phyloP scores from a whole-genome alignment of 345 rosid species.

The Hevea brasiliensis region DNA sequence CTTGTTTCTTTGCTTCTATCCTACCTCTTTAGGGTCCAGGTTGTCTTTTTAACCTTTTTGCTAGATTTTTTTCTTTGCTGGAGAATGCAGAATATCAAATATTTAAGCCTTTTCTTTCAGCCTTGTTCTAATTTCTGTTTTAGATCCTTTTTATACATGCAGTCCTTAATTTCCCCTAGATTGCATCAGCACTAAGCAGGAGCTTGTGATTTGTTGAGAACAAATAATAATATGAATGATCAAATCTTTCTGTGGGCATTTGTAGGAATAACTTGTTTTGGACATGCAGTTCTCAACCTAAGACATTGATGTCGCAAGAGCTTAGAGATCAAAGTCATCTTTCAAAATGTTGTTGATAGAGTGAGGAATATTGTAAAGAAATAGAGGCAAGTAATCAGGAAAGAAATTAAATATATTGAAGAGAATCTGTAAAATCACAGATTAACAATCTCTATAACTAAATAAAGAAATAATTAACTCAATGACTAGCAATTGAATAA shows the following conservation, averaged over 20 bases:
- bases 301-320: slow-evolving; percentile 1
- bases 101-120: not conserved
- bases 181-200: not conserved
- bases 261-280: not conserved
- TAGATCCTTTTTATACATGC: not conserved
- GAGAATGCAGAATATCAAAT: not conserved
- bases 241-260: not conserved
- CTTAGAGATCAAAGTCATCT: not conserved
- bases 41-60: not conserved
- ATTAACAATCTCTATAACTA: no score
- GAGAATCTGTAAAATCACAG: no score
- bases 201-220: not conserved
- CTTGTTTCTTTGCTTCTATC: not conserved
- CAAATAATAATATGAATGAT: not conserved
- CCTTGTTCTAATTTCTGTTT: not conserved
- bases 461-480: no score
- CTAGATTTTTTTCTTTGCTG: not conserved
- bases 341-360: not conserved
- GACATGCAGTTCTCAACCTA: not conserved
- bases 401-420: no score
- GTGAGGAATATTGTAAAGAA: no score
- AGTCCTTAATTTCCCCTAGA: not conserved
- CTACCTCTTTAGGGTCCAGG: not conserved
- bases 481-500: no score
- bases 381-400: no score